phyloP scores from a whole-genome alignment of 2,329 filamentous ascomycete species.

The Penicillium digitatum region DNA sequence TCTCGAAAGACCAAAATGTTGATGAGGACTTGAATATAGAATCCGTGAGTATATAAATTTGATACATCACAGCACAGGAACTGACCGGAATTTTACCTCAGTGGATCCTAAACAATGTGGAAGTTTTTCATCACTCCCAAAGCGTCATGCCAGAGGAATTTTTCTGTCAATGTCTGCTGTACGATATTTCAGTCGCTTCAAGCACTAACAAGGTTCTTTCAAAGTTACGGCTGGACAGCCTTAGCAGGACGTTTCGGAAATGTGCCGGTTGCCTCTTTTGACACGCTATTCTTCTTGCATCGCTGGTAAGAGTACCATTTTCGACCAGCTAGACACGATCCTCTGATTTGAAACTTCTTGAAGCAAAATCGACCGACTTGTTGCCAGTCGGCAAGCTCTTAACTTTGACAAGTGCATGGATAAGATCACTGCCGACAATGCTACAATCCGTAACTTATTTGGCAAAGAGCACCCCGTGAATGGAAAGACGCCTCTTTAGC shows the following conservation, averaged over 20 bases:
- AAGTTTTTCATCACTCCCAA: background rate
- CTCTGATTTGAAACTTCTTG: background rate
- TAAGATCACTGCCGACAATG: slow-evolving; percentile 1
- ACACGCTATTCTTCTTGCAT: slow-evolving; percentile 74
- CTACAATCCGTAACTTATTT: slow-evolving; percentile 4
- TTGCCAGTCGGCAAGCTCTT: slow-evolving; percentile 14
- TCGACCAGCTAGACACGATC: background rate
- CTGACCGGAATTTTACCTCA: background rate
- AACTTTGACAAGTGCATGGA: slow-evolving; percentile 7
- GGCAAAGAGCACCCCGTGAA: slow-evolving; percentile 3
- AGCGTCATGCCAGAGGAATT: no score
- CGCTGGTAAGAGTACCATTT: slow-evolving; percentile 48
- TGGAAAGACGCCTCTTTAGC: slow-evolving; percentile 1
- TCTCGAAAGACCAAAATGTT: slow-evolving; percentile 9
- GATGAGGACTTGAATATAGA: slow-evolving; percentile 18
- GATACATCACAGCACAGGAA: no score
- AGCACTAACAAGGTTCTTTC: background rate
- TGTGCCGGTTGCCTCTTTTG: slow-evolving; percentile 71
- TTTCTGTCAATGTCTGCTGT: background rate
- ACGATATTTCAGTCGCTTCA: background rate
- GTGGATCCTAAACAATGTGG: slow-evolving; percentile 43
- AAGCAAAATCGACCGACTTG: slow-evolving; percentile 18
- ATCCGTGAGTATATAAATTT: slow-evolving; percentile 35
- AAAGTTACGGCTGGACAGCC: slow-evolving; percentile 51
- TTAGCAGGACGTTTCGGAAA: slow-evolving; percentile 64